Evolutionary conservation across 352 stramenopile species (phyloP), one percentile per base, ranked within the genome.

Genomic region (Globisporangium lucens): DNA sequence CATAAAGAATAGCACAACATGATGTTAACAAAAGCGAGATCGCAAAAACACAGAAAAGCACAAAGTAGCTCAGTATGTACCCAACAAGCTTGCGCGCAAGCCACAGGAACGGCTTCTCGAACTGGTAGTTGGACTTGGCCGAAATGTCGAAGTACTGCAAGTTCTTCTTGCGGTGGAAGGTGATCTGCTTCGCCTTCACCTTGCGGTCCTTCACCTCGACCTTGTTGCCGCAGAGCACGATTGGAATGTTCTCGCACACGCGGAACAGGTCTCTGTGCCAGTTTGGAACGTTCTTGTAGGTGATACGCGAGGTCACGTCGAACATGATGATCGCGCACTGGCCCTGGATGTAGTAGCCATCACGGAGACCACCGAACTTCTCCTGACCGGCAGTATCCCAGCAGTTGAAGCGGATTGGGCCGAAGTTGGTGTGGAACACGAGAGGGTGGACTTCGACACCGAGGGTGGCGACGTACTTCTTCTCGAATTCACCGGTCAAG

Each of bases 281-380:
- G 89, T 99, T 99, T 12, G 98, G 97, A 67, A 99, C 97, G 82
- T 99, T 99, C 86, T 99, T 99, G 95, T 99, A 99, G 17, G 98
- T 99, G 72, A 99, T 99, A 76, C 98, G 96, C 65, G 95, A 99
- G 12, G 98, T 99, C 52, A 99, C 97, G 73, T 99, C 98, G 73
- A 99, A 99, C 98, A 99, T 99, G 82, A 99, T 99, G 79, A 99
- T 99, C 57, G 97, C 98, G 75, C 98, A 99, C 82, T 99, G 97
- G 49, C 97, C 98, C 83, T 99, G 97, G 79, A 99, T 99, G 89
- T 99, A 99, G 89, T 99, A 99, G 49, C 95, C 95, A 67, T 99
- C 96, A 52, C 95, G 83, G 24, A 99, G 87, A 72, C 94, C 96
- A 65, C 93, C 94, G 72, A 98, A 98, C 85, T 99, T 99, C 76